Conservation (phyloP, 1,284 basidiomycete genomes). For the Stereum hirsutum region DNA sequence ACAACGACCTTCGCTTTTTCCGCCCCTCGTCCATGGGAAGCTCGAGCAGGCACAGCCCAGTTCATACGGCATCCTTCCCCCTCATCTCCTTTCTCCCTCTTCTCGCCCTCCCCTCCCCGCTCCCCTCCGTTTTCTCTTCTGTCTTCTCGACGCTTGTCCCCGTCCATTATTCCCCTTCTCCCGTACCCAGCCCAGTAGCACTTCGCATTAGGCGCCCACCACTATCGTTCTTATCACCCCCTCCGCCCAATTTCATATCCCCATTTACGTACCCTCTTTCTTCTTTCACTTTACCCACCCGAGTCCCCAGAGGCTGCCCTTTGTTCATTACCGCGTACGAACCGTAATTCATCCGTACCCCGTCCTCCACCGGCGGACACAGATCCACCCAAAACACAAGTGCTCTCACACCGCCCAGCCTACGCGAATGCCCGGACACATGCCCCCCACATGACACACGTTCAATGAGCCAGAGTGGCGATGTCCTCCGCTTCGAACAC, state of each 20-base stretch:
- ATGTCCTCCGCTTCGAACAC: too few species aligned
- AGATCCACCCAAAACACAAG: too few species aligned
- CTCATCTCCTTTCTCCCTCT: neutral
- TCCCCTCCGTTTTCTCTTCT: neutral
- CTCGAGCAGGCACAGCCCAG: conserved; percentile 8
- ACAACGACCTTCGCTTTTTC: conserved; percentile 7
- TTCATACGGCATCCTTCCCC: conserved; percentile 3
- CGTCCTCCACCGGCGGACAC: too few species aligned
- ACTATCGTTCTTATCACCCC: neutral
- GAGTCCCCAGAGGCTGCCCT: too few species aligned
- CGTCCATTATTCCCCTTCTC: neutral
- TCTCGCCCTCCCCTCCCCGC: neutral
- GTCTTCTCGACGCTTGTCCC: neutral
- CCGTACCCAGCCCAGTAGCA: neutral
- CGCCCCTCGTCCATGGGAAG: conserved; percentile 13
- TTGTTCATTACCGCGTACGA: too few species aligned
- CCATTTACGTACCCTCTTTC: neutral
- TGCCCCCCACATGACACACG: too few species aligned
- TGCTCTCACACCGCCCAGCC: too few species aligned
- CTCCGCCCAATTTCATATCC: neutral
- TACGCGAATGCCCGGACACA: too few species aligned
- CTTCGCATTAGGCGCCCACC: too few species aligned
- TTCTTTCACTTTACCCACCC: neutral
- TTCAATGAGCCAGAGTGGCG: too few species aligned
- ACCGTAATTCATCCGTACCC: too few species aligned